These are phyloP conservation scores for Rhodotorula sphaerocarpa DNA, from an alignment of 768 basidiomycete species.

Conservation along the genomic window DNA sequence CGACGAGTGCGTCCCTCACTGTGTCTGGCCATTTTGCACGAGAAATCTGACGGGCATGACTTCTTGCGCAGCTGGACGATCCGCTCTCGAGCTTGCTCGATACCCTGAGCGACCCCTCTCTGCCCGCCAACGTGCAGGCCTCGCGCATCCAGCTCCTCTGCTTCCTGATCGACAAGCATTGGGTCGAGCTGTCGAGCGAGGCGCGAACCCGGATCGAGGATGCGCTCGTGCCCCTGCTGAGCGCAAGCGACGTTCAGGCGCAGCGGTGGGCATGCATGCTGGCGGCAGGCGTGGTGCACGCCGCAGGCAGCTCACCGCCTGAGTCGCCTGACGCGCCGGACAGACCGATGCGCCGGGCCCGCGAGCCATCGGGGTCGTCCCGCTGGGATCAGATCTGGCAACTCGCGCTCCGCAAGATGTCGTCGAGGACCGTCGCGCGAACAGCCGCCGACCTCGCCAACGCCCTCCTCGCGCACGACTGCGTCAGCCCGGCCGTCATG, in stretches of 20 bases:
- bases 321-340: no score
- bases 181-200: slow-evolving; percentile 55
- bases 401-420: slow-evolving; percentile 65
- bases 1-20: slow-evolving; percentile 13
- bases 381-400: slow-evolving; percentile 80
- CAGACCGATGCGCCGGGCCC: background rate
- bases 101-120: slow-evolving; percentile 1
- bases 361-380: slow-evolving; percentile 9
- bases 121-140: slow-evolving; percentile 30
- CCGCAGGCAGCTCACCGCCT: slow-evolving; percentile 41
- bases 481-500: slow-evolving; percentile 57
- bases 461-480: slow-evolving; percentile 20
- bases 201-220: slow-evolving; percentile 55
- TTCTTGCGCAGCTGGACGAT: slow-evolving; percentile 26
- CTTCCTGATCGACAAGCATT: slow-evolving; percentile 75
- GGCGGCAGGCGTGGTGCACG: slow-evolving; percentile 61
- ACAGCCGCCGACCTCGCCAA: slow-evolving; percentile 28
- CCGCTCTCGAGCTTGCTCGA: slow-evolving; percentile 23
- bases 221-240: slow-evolving; percentile 56
- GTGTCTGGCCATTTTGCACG: no score
- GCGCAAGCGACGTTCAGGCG: slow-evolving; percentile 55
- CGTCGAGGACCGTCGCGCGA: slow-evolving; percentile 47
- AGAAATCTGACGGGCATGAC: background rate
- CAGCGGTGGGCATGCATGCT: slow-evolving; percentile 83
- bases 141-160: slow-evolving; percentile 65